Base-by-base conservation (phyloP, 352 stramenopile species). In the Globisporangium acanthophoron region DNA sequence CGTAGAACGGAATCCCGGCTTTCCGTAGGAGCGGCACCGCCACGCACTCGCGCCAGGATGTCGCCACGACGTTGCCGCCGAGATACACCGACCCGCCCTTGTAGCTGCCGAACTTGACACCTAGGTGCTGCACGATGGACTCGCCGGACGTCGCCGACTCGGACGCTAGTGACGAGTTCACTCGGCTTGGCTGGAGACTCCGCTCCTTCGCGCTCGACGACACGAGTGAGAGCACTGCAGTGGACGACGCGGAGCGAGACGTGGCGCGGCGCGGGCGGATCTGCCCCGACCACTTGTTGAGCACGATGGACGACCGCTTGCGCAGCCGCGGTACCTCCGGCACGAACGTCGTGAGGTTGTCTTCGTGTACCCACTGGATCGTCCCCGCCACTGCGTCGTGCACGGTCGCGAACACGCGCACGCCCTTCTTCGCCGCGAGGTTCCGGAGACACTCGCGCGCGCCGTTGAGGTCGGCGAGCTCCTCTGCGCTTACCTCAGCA, bases 381-480 rank as follows among this genome's bases (percentile, higher is more conserved):
- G 68, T 83, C 20, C 64, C 80, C 0, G 70, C 48, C 1, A 90
- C 69, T 0, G 82, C 83, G 33, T 59, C 48, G 4, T 27, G 45
- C 20, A 94, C 68, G 59, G 81, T 64, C 0, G 76, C 66, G 51
- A 75, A 90, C n/a, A 94, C 21, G 3, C 63, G 70, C 8, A 94
- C 61, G 18, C 65, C 55, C 47, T 73, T 61, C 41, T 77, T 78
- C 11, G 60, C 20, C 3, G 86, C 85, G 4, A 94, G 62, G 9
- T 88, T 74, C 7, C 80, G 73, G 21, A 96, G 62, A 70, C 82
- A 94, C 53, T 87, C 81, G 15, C 88, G 73, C 5, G 84, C 87
- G 18, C 83, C 80, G 48, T 95, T 94, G 5, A 96, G 64, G 59
- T 96, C 88, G 0, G 83, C 84, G 12, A 94, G 56, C 55, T 96